Conservation (phyloP, 192 early-diverging fungal genomes). For the Coemansia nantahalensis region DNA sequence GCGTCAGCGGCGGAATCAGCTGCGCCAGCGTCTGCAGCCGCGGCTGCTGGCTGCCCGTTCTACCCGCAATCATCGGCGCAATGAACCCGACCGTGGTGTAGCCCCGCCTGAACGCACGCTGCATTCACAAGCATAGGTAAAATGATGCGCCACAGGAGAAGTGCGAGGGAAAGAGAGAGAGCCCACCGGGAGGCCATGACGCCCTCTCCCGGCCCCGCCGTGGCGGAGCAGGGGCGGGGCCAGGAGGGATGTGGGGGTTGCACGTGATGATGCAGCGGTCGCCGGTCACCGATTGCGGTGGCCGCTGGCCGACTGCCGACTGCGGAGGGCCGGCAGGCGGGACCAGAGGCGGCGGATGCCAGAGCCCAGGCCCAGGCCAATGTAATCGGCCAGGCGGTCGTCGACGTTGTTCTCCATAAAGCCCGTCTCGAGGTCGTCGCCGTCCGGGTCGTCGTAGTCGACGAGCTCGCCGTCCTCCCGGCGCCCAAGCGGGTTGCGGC, state of each 20-base stretch:
- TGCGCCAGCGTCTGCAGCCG: constrained; percentile 44
- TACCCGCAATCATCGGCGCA: constrained; percentile 39
- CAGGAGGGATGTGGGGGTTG: too few relatives aligned
- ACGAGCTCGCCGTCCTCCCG: constrained; percentile 46
- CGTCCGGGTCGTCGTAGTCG: constrained; percentile 48
- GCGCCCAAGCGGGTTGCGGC: constrained; percentile 39
- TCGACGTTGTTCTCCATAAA: constrained; percentile 48
- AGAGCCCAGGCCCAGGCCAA: constrained; percentile 25
- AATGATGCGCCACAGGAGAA: neutral
- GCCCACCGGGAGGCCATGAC: too few relatives aligned
- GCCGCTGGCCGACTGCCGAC: constrained; percentile 1
- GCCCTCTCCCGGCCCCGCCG: too few relatives aligned
- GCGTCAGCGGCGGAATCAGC: constrained; percentile 41
- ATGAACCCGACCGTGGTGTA: constrained; percentile 45
- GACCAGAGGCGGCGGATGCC: constrained; percentile 27
- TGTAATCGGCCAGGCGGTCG: constrained; percentile 43
- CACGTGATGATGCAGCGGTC: too few relatives aligned
- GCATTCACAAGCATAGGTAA: constrained; percentile 15
- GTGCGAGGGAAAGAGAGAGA: neutral
- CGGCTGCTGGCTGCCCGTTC: constrained; percentile 43
- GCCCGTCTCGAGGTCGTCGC: constrained; percentile 29
- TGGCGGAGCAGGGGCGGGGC: too few relatives aligned
- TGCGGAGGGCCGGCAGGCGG: constrained; percentile 15
- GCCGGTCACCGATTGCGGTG: neutral
- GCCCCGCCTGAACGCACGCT: constrained; percentile 17